Evolutionary conservation across 495 filamentous ascomycete species (phyloP), one percentile per base, ranked within the genome.

Genomic region (Podospora tetraspora): DNA sequence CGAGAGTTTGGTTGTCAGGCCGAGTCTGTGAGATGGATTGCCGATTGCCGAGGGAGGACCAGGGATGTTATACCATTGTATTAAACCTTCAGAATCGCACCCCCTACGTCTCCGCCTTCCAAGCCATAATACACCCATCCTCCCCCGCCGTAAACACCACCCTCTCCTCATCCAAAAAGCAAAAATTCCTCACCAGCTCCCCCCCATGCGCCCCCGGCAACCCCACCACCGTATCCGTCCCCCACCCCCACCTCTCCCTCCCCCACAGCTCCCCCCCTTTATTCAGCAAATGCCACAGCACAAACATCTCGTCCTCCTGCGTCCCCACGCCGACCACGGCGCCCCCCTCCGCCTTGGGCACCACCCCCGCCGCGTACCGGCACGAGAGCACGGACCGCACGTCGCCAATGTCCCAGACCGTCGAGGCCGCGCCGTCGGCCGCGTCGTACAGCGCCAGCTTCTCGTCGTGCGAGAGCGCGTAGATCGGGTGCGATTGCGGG

Each of bases 131-230:
- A 64, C 84, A 82, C 2, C 92, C 90, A 76, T 95, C 92, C 75
- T 96, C 92, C 21, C 92, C 92, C 64, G 84, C 86, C 10, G 91
- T 94, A 72, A 91, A 90, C 11, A 94, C 86, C 16, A 84, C 85
- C 72, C 88, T 84, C 67, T 86, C 85, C 83, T 92, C 82, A 63
- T 90, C 89, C 69, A 91, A 85, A 57, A 94, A 80, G 78, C 86
- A 90, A 59, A 97, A 86, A 52, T 91, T 89, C 60, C 94, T 85
- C 23, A 96, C 88, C 62, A 97, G 85, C 71, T 98, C 94, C 25
- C 88, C 88, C 1, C 91, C 91, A 79, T 97, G 94, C 5, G 88
- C 93, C 25, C 90, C 92, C 1, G 84, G 84, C 25, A 96, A 78
- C 12, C 86, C 87, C 68, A 92, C 86, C 21, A 85, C 83, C 22